These are phyloP conservation scores for Elongisporangium undulatum DNA, from an alignment of 352 stramenopile species.

Conservation along the genomic window DNA sequence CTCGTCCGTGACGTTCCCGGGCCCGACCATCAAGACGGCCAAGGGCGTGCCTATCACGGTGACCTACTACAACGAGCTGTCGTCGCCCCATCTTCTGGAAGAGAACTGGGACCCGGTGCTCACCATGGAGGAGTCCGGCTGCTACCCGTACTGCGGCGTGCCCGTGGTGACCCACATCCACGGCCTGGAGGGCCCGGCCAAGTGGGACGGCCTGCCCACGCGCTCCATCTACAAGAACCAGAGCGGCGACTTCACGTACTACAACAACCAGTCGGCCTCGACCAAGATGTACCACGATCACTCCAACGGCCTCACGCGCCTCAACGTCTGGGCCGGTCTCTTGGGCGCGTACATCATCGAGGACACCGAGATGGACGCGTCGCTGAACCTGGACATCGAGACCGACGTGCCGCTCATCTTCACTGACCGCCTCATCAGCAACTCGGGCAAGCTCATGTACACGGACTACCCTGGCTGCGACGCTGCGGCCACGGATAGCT, in stretches of 20 bases:
- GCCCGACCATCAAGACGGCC: conserved; percentile 32
- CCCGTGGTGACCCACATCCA: conserved; percentile 61
- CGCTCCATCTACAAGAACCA: conserved; percentile 70
- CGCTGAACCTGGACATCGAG: conserved; percentile 48
- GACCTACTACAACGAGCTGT: conserved; percentile 18
- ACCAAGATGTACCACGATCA: conserved; percentile 79
- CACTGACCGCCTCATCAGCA: conserved; percentile 45
- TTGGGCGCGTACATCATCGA: conserved; percentile 57
- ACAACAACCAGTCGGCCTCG: conserved; percentile 63
- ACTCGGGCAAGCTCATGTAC: conserved; percentile 51
- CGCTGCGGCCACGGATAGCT: conserved; percentile 45
- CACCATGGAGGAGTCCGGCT: conserved; percentile 36
- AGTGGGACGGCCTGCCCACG: conserved; percentile 55
- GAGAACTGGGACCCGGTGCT: conserved; percentile 26
- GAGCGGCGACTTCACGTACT: conserved; percentile 43
- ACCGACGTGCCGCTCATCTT: conserved; percentile 61
- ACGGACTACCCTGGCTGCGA: conserved; percentile 43
- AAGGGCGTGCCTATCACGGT: conserved; percentile 26
- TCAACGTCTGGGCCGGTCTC: conserved; percentile 64
- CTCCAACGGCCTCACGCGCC: conserved; percentile 52
- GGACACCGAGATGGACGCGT: conserved; percentile 36
- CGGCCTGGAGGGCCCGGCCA: conserved; percentile 52
- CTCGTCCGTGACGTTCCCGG: conserved; percentile 23
- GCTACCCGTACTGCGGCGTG: conserved; percentile 65
- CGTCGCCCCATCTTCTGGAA: not conserved